Evolutionary conservation across 257 asterid species (phyloP).

Genomic region (Echium plantagineum): DNA sequence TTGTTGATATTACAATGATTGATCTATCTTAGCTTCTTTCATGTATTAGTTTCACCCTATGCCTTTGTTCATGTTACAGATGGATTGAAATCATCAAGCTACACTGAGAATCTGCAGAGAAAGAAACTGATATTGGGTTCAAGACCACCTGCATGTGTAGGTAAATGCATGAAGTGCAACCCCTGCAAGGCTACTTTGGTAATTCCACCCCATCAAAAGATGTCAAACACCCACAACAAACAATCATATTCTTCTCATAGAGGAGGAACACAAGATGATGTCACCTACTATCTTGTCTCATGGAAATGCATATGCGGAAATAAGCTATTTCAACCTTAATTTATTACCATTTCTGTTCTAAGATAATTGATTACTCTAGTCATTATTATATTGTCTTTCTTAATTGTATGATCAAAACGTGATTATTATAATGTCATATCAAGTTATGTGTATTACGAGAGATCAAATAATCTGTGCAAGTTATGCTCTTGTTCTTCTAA

Average conservation of each 20-base stretch:
- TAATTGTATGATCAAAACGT: too few relatives aligned
- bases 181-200: constrained; percentile 27
- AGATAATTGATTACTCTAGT: too few relatives aligned
- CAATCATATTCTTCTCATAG: background rate
- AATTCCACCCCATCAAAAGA: constrained; percentile 16
- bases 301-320: constrained; percentile 36
- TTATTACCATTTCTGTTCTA: background rate
- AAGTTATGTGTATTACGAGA: too few relatives aligned
- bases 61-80: background rate
- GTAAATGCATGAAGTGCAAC: constrained; percentile 29
- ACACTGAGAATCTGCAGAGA: constrained; percentile 2
- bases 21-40: background rate
- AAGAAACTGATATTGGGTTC: constrained; percentile 22
- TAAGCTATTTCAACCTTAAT: constrained; percentile 27
- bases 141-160: constrained; percentile 25
- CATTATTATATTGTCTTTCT: too few relatives aligned
- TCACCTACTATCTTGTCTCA: constrained; percentile 23
- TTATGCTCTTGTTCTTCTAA: too few relatives aligned
- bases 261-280: constrained; percentile 8
- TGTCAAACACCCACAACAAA: background rate
- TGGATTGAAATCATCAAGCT: constrained; percentile 4
- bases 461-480: too few relatives aligned
- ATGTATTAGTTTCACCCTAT: too few relatives aligned
- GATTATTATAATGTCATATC: too few relatives aligned
- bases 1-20: background rate